Conservation (phyloP, 768 basidiomycete species). For the Boletus sp. region DNA sequence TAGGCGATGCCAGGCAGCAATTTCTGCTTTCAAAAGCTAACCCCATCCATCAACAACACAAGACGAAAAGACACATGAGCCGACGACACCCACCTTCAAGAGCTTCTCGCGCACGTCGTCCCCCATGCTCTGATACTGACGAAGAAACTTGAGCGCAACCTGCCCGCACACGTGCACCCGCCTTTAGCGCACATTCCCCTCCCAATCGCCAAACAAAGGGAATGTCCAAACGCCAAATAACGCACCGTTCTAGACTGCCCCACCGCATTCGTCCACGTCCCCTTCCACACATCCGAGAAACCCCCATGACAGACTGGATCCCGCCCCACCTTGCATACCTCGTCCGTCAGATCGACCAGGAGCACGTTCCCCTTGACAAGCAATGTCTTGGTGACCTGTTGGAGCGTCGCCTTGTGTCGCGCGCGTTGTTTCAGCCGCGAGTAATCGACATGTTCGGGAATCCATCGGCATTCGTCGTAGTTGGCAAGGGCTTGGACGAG, state of each 20-base stretch:
- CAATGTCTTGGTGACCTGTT: slow-evolving; percentile 53
- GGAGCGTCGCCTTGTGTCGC: slow-evolving; percentile 52
- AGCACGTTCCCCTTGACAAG: slow-evolving; percentile 48
- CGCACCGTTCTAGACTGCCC: slow-evolving; percentile 30
- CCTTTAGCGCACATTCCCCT: background rate
- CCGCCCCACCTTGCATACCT: slow-evolving; percentile 45
- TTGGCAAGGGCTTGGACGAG: slow-evolving; percentile 50
- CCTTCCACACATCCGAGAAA: slow-evolving; percentile 64
- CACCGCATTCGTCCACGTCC: slow-evolving; percentile 48
- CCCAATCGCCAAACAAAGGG: background rate
- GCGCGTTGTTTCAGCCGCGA: slow-evolving; percentile 54
- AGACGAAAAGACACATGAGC: background rate
- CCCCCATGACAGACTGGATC: slow-evolving; percentile 51
- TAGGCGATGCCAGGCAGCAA: slow-evolving; percentile 55
- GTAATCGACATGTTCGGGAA: slow-evolving; percentile 50
- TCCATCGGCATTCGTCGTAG: slow-evolving; percentile 58
- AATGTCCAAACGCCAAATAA: background rate
- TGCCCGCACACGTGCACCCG: slow-evolving; percentile 10
- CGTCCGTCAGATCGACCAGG: slow-evolving; percentile 55
- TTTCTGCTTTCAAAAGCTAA: slow-evolving; percentile 52
- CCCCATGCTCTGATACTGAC: slow-evolving; percentile 45
- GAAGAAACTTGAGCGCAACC: slow-evolving; percentile 59
- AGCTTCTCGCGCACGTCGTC: slow-evolving; percentile 51
- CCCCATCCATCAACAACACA: background rate
- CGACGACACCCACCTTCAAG: slow-evolving; percentile 37